These are phyloP conservation scores for Xylaria multiplex DNA, from an alignment of 2,329 filamentous ascomycete genomes.

Conservation along the genomic window DNA sequence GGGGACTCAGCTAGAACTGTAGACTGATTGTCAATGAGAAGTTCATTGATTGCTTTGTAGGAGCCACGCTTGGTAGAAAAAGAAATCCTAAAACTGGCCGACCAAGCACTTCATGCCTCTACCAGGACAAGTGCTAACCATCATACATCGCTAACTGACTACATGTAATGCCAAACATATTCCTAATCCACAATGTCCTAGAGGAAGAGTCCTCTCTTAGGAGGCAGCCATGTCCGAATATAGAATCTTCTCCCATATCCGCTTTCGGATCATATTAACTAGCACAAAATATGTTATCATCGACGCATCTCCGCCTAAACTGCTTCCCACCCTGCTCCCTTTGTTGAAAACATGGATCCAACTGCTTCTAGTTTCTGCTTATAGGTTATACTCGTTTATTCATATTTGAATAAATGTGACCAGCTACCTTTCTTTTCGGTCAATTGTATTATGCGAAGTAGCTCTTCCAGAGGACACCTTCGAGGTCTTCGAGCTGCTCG, in stretches of 20 bases:
- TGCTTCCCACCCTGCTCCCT: background rate
- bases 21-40: background rate
- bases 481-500: constrained; percentile 93
- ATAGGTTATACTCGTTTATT: background rate
- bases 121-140: constrained; percentile 7
- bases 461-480: constrained; percentile 98
- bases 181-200: constrained; percentile 13
- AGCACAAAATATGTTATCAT: constrained; percentile 1
- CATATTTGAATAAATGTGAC: background rate
- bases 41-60: background rate
- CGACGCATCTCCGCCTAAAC: background rate
- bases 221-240: background rate
- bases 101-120: constrained; percentile 16
- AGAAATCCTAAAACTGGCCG: background rate
- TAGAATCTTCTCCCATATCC: background rate
- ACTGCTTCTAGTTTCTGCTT: background rate
- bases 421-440: background rate
- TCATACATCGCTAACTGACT: constrained; percentile 21
- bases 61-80: background rate
- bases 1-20: background rate
- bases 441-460: constrained; percentile 79
- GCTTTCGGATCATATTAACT: background rate
- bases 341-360: background rate
- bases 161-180: constrained; percentile 17
- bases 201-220: background rate